Evolutionary conservation across 2,329 filamentous ascomycete genomes (phyloP), one percentile per base, ranked within the genome.

Genomic region (Fusarium veterinarium): DNA sequence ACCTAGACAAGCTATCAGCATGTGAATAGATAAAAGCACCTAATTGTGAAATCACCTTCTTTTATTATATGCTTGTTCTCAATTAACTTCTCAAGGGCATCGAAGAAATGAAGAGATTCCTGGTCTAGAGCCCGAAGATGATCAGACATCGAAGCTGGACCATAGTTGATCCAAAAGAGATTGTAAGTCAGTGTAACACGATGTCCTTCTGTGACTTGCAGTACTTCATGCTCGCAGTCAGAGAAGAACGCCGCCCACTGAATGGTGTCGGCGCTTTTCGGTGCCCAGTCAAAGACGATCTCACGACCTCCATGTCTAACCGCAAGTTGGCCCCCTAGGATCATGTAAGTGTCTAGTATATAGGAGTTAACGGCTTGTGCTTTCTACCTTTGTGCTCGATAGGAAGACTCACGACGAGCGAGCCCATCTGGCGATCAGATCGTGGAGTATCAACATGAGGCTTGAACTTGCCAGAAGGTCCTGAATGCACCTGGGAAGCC

Each of bases 181-280:
- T 91, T 91, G 79, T 91, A 91, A 0, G 88, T 91, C 28, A 91
- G 76, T 0, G 78, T 80, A 17, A 79, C 85, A 10, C 87, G 85
- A 63, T 91, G 82, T 0, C 89, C 88, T 3, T 79, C 71, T 0
- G 79, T 86, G 10, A 91, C 84, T 19, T 85, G 82, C 1, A 84
- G 72, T 3, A 89, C 83, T 68, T 89, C 85, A 59, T 89, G 87
- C 65, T 88, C 83, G 70, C 85, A 88, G 74, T 88, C 85, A 60
- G 82, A 80, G 67, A 87, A 87, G 78, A 89, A 89, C 0, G 87
- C 86, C 0, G 85, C 85, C 86, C 86, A 89, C 40, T 79, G 67
- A 19, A 84, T 76, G 2, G 64, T 12, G 0, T 53, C 40, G 2
- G 60, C 10, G 5, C 67, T 40, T 5, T 60, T 77, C 8, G 63